Evolutionary conservation across 805 yeast genomes (phyloP), one percentile per base, ranked within the genome.

Genomic region (Yarrowia sp.): DNA sequence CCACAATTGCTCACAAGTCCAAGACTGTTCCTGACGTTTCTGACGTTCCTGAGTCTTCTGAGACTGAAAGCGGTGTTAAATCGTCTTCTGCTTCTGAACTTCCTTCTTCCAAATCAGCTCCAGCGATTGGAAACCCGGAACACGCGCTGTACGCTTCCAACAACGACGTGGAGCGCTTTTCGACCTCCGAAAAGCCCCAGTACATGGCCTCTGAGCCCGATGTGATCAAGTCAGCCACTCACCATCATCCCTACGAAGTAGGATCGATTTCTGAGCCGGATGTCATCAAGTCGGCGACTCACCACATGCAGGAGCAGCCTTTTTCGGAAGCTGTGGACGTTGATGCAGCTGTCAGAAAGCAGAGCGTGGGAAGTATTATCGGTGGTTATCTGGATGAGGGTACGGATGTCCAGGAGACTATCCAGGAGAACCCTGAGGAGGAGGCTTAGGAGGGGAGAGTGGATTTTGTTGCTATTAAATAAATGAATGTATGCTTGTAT

Each of bases 171-270:
- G 14, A 1, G 2, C 35, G 36, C 7, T 46, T 46, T 13, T 29
- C 53, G 1, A 46, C 53, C 5, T 31, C 53, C 5, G 53, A 29
- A 0, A 13, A 31, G 4, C 53, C 53, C n/a, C 9, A 10, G 16
- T 46, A 13, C 21, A 16, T 36, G 1, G 53, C 25, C 5, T 47
- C 55, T 8, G 55, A 47, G 19, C 55, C 55, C 5, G 38, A 47
- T 21, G 55, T 47, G 21, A 46, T 46, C 53, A 46, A 46, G 9
- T 19, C 55, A 4, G 38, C n/a, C n/a, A 47, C 55, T n/a, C 55
- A 47, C 18, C 38, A 31, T 14, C 25, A 19, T n/a, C 38, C 55
- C 38, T 31, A 21, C 27, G 55, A 47, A 19, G n/a, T 31, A 7
- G 53, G 53, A 3, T 31, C 55, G 2, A 14, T 47, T 14, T 47